Conservation (phyloP, 148 eudicot species). For the Vaccinium darrowii region DNA sequence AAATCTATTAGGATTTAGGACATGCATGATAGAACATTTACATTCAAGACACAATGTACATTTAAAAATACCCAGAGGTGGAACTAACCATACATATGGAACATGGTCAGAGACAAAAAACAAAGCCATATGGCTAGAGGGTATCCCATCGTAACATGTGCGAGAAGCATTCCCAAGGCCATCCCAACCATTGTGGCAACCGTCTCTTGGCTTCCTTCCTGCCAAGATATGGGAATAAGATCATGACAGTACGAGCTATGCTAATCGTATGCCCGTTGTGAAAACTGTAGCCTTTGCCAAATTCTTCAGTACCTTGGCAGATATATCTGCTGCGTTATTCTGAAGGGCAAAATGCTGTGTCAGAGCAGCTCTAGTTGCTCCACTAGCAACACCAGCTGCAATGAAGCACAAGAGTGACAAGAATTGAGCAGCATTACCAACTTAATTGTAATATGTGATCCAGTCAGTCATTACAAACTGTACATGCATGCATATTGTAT, state of each 20-base stretch:
- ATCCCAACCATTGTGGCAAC: constrained; percentile 96
- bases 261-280: neutral
- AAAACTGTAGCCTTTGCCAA: neutral
- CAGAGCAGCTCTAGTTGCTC: constrained; percentile 99
- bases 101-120: constrained; percentile 78
- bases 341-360: constrained; percentile 98
- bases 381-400: constrained; percentile 99
- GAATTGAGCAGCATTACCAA: neutral
- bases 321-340: constrained; percentile 96
- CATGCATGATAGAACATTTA: neutral
- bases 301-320: constrained; percentile 74
- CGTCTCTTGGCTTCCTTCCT: constrained; percentile 99
- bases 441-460: neutral
- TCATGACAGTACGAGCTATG: neutral
- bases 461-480: neutral
- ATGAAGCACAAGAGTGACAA: constrained; percentile 20
- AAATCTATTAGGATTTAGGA: constrained; percentile 3
- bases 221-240: constrained; percentile 19
- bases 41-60: neutral
- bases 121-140: constrained; percentile 77
- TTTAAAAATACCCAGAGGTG: constrained; percentile 6
- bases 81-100: constrained; percentile 96
- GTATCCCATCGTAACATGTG: constrained; percentile 75
- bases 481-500: neutral
- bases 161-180: constrained; percentile 97